A percentile compares a stretch with the other conserved stretches of the same genome.
phyloP scores from a whole-genome alignment of 2,329 filamentous ascomycete genomes.

The Hyphodiscus sp. region DNA sequence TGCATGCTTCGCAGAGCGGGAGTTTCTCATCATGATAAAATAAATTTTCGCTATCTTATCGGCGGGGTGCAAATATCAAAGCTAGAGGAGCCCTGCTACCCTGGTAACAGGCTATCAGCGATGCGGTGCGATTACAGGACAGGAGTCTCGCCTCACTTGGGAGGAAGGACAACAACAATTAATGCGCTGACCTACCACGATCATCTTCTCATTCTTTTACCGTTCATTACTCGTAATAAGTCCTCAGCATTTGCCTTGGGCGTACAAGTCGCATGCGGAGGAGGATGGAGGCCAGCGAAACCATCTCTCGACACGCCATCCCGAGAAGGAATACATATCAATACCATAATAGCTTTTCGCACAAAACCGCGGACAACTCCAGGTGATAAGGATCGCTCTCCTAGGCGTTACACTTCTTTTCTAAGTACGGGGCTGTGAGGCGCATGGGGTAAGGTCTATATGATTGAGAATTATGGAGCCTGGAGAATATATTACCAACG shows the following conservation, averaged over 20 bases:
- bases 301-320: constrained; percentile 18
- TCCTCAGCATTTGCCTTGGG: not conserved
- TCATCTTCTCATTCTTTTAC: not conserved
- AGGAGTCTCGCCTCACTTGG: not conserved
- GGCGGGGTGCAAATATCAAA: too few species aligned
- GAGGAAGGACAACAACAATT: not conserved
- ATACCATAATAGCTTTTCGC: not conserved
- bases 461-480: constrained; percentile 27
- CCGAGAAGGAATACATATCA: constrained; percentile 5
- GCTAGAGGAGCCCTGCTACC: too few species aligned
- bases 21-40: not conserved
- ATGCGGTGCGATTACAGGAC: not conserved
- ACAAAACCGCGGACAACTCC: not conserved
- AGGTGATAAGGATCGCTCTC: constrained; percentile 1
- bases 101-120: too few species aligned
- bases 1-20: not conserved
- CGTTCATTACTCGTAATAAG: not conserved
- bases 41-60: not conserved
- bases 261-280: constrained; percentile 8
- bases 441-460: constrained; percentile 3
- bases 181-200: not conserved
- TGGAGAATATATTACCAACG: constrained; percentile 30
- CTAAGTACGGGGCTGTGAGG: not conserved
- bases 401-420: not conserved
- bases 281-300: constrained; percentile 29